A percentile compares a stretch with the other conserved stretches of the same genome.
Conservation (phyloP, 495 filamentous ascomycete genomes). For the Penicillium robsamsonii region DNA sequence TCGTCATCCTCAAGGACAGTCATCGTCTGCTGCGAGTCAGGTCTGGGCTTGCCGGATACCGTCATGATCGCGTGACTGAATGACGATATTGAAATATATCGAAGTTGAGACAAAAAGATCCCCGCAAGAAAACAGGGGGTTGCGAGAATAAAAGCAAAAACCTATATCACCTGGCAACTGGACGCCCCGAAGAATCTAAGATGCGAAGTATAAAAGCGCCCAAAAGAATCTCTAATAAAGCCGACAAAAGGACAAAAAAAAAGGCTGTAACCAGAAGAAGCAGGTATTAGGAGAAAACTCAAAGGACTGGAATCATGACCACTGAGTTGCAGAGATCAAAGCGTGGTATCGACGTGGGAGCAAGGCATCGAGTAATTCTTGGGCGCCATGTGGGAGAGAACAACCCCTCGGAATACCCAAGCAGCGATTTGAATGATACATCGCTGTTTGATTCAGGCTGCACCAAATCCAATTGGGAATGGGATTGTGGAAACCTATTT, state of each 20-base stretch:
- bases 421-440: constrained; percentile 18
- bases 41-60: constrained; percentile 5
- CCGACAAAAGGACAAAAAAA: neutral
- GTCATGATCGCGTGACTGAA: constrained; percentile 12
- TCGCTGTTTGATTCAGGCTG: constrained; percentile 15
- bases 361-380: constrained; percentile 25
- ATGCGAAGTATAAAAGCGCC: constrained; percentile 1
- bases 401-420: neutral
- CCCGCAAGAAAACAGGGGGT: neutral
- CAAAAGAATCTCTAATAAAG: neutral
- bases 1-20: constrained; percentile 21
- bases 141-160: neutral
- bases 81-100: neutral
- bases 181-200: neutral
- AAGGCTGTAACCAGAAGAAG: constrained; percentile 17
- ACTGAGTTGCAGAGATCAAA: constrained; percentile 6
- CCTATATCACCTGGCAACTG: neutral
- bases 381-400: constrained; percentile 19
- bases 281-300: constrained; percentile 19
- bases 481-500: constrained; percentile 4
- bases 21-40: constrained; percentile 17
- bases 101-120: neutral
- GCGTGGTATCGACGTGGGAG: constrained; percentile 25
- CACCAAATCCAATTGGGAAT: constrained; percentile 11
- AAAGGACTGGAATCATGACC: neutral